Evolutionary conservation across 78 protist genomes (phyloP), one percentile per base, ranked within the genome.

Genomic region (slime mould (Dictyostelium discoideum)): DNA sequence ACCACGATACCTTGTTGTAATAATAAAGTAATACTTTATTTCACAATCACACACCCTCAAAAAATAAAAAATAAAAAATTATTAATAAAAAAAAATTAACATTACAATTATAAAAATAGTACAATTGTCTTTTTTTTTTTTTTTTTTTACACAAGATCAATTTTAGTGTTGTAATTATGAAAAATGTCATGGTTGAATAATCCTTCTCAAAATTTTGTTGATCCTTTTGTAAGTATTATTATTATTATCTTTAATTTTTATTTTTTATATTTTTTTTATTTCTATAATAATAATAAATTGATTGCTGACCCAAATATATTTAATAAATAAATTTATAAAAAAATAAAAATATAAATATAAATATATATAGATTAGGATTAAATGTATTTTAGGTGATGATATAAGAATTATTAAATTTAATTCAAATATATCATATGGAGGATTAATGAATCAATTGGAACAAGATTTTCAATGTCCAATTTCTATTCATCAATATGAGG

Each of bases 371-470:
- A 5, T 88, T 8, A 78, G 93, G 72, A 88, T 88, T 11, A 88
- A 88, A 46, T 88, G 93, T 88, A 80, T 80, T 60, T 88, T 88
- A 65, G 93, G 93, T 10, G 93, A 78, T 46, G 93, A 88, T 81
- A 81, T 78, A 60, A 79, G 93, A 46, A 88, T 88, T 88, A 88
- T 88, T n/a, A 80, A 39, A 46, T 60, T 88, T 18, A 40, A 57
- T 80, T 48, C 60, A 6, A 88, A 63, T 54, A 44, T 88, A 16
- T 44, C 40, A 20, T 88, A 88, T 54, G 93, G 67, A 16, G 24
- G 18, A n/a, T 29, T 88, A 72, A 11, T 88, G 16, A 3, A 37
- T 37, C 93, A 88, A 54, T 88, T 88, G 86, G 93, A 88, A 46
- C 26, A 57, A 29, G 86, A 88, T 24, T 88, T 88, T 88, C 29